Conservation (phyloP, 2,329 filamentous ascomycete species). For the Plenodomus lindquistii region DNA sequence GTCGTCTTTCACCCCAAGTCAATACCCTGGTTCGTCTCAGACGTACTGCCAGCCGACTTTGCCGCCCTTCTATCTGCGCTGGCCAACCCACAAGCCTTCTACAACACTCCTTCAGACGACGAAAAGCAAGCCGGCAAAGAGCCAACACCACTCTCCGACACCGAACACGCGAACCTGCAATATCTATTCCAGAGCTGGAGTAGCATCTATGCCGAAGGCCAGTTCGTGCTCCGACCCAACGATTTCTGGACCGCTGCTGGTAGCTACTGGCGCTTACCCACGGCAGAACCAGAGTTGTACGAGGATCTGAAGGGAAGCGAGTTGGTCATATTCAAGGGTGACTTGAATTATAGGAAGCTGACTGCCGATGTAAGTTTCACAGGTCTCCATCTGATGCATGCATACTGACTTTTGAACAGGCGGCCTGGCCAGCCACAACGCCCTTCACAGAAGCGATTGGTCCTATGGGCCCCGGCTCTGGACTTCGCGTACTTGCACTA, state of each 20-base stretch:
- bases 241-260: conserved; percentile 88
- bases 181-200: conserved; percentile 87
- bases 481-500: conserved; percentile 81
- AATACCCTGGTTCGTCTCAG: conserved; percentile 98
- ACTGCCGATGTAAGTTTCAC: conserved; percentile 75
- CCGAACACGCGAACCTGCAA: conserved; percentile 67
- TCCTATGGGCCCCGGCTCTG: conserved; percentile 78
- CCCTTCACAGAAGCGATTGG: conserved; percentile 84
- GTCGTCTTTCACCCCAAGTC: conserved; percentile 91
- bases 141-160: conserved; percentile 65
- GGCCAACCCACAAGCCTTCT: conserved; percentile 77
- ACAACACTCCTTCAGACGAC: conserved; percentile 73
- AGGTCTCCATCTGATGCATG: background rate
- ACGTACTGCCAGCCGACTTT: conserved; percentile 88
- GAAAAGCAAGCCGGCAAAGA: conserved; percentile 57
- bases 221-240: conserved; percentile 81
- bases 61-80: conserved; percentile 78
- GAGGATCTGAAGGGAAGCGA: conserved; percentile 82
- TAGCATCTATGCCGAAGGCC: conserved; percentile 76
- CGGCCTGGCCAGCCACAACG: conserved; percentile 82
- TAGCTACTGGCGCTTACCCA: conserved; percentile 85
- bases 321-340: conserved; percentile 94
- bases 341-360: conserved; percentile 94
- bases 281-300: conserved; percentile 66
- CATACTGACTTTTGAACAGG: conserved; percentile 50